phyloP scores from a whole-genome alignment of 192 early-diverging fungal species.

The Phycomyces nitens region DNA sequence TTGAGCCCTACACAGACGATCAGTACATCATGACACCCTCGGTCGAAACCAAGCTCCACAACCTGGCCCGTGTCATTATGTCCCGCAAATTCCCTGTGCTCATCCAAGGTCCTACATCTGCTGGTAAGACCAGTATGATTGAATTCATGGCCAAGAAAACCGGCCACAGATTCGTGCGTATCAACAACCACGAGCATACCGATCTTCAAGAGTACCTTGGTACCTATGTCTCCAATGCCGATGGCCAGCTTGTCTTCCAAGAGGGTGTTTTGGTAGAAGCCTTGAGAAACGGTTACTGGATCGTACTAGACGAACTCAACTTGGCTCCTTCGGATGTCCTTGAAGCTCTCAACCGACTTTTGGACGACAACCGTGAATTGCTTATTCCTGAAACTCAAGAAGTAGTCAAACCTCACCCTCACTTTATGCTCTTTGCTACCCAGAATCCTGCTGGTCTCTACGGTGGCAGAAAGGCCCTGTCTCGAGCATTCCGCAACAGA shows the following conservation, averaged over 20 bases:
- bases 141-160: slow-evolving; percentile 88
- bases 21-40: slow-evolving; percentile 87
- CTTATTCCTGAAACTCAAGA: slow-evolving; percentile 95
- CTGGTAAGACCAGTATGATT: slow-evolving; percentile 98
- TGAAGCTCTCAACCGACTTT: slow-evolving; percentile 92
- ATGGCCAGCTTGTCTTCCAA: slow-evolving; percentile 87
- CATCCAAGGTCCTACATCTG: slow-evolving; percentile 97
- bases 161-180: slow-evolving; percentile 93
- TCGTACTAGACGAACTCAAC: slow-evolving; percentile 98
- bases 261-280: slow-evolving; percentile 96
- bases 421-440: slow-evolving; percentile 98
- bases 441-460: slow-evolving; percentile 99
- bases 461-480: slow-evolving; percentile 93
- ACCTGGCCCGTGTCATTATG: slow-evolving; percentile 89
- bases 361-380: slow-evolving; percentile 98
- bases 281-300: slow-evolving; percentile 92
- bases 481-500: slow-evolving; percentile 94
- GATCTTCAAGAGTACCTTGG: slow-evolving; percentile 98
- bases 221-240: slow-evolving; percentile 77
- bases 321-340: slow-evolving; percentile 97
- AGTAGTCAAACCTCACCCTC: slow-evolving; percentile 85
- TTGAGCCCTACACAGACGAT: slow-evolving; percentile 27
- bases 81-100: slow-evolving; percentile 87
- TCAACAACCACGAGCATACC: slow-evolving; percentile 99
- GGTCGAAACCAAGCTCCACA: slow-evolving; percentile 80